Evolutionary conservation across 1,139 yeast genomes (phyloP), one percentile per base, ranked within the genome.

Genomic region (Sugiyamaella xylanicola): DNA sequence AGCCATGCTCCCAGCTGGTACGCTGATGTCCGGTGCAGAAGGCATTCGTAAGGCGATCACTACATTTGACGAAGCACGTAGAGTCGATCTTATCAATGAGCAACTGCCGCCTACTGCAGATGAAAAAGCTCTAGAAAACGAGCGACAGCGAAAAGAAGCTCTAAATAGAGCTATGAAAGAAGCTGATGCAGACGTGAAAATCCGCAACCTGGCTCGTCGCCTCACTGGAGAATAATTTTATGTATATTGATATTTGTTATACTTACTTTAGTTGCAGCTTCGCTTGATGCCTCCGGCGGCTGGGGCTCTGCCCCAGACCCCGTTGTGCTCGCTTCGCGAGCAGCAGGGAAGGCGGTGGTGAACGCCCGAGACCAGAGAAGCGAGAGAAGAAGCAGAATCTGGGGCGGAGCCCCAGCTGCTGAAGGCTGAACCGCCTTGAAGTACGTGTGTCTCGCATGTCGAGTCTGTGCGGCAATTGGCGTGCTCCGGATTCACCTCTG

Each of bases 11-110:
- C 98, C 99, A 16, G 85, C 88, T 66, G 99, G 99, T 19, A 84
- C 96, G 2, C 78, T 93, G 58, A 75, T 90, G 65, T 83, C 87
- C 61, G 98, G 98, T 2, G 73, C 86, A 9, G 93, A 88, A 62
- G 96, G 95, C 29, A 79, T 93, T 64, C 80, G 84, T 61, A 79
- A 78, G 54, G 87, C 90, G 13, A 80, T 93, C 53, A 74, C 77
- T 35, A 77, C 88, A 11, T 93, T 93, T 67, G 96, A 90, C 67
- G 95, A 87, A 55, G 98, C 97, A 1, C 79, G 86, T 61, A 74
- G 75, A 63, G 95, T 93, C 2, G 99, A 93, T 74, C 71, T 87
- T 64, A 79, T 77, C 43, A 93, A 93, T 70, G 99, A 93, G 73
- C 87, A 89, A 41, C 72, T 93, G 66, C 99, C 99, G 2, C 98